These are phyloP conservation scores for Cytospora chrysosperma DNA, from an alignment of 2,329 filamentous ascomycete genomes.

Conservation along the genomic window DNA sequence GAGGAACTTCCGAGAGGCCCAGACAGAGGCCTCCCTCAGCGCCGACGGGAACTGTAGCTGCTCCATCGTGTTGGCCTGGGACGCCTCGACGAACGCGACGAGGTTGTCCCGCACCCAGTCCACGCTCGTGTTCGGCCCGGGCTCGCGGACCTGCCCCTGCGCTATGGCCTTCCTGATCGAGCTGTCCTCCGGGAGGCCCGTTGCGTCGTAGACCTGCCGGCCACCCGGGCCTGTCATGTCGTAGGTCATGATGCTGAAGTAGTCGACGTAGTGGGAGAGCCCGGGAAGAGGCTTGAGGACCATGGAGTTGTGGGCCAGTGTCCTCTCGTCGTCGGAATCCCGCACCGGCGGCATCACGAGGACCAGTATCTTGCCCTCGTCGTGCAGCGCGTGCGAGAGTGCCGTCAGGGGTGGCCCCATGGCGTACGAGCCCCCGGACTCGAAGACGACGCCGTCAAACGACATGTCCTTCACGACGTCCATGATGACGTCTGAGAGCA, in stretches of 20 bases:
- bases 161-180: conserved; percentile 9
- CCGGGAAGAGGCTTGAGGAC: conserved; percentile 22
- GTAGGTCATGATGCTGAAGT: conserved; percentile 29
- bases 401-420: conserved; percentile 20
- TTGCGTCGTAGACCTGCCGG: conserved; percentile 8
- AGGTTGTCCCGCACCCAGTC: conserved; percentile 25
- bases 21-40: conserved; percentile 6
- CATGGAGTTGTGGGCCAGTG: conserved; percentile 5
- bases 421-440: conserved; percentile 27
- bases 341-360: conserved; percentile 27
- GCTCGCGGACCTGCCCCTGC: conserved; percentile 22
- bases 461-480: conserved; percentile 23
- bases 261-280: conserved; percentile 25
- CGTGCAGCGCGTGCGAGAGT: conserved; percentile 23
- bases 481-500: conserved; percentile 22
- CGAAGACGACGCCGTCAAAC: conserved; percentile 27
- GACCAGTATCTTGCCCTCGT: conserved; percentile 24
- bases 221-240: conserved; percentile 27
- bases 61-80: background rate
- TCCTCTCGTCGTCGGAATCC: conserved; percentile 8
- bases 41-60: conserved; percentile 11
- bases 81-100: conserved; percentile 16
- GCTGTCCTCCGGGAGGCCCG: conserved; percentile 1
- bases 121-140: conserved; percentile 24
- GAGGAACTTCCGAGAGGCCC: conserved; percentile 24